These are phyloP conservation scores for Kluyveromyces siamensis DNA, from an alignment of 805 yeast species.

Conservation along the genomic window DNA sequence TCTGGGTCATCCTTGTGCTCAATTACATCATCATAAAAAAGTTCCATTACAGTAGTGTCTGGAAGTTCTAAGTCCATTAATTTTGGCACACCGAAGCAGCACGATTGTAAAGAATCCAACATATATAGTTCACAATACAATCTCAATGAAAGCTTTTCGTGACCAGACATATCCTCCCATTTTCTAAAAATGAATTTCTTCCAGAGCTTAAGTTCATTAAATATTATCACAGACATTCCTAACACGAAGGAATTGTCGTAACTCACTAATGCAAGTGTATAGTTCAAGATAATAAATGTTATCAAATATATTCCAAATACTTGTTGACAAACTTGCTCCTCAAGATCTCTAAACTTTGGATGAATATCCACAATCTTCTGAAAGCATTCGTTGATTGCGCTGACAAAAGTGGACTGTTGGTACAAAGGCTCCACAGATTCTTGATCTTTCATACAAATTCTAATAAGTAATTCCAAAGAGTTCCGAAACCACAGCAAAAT, in stretches of 20 bases:
- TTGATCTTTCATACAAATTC: constrained; percentile 17
- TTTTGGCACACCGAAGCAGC: constrained; percentile 42
- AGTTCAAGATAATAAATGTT: constrained; percentile 40
- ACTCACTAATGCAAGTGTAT: constrained; percentile 50
- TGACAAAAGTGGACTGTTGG: constrained; percentile 18
- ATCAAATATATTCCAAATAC: constrained; percentile 29
- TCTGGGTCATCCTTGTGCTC: background rate
- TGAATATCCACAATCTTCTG: constrained; percentile 25
- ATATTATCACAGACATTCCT: constrained; percentile 42
- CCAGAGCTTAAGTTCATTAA: constrained; percentile 48
- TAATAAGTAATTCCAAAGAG: constrained; percentile 24
- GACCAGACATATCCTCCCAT: constrained; percentile 1
- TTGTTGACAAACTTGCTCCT: constrained; percentile 22
- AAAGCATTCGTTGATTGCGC: constrained; percentile 26
- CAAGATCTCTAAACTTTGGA: constrained; percentile 23
- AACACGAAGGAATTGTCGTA: constrained; percentile 50
- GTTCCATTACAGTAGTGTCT: constrained; percentile 11
- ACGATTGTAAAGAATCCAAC: constrained; percentile 43
- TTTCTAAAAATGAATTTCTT: constrained; percentile 28
- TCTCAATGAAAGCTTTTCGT: constrained; percentile 13
- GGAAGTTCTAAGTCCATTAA: constrained; percentile 22
- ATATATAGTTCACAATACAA: constrained; percentile 40
- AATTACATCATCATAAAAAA: constrained; percentile 2
- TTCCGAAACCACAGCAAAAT: constrained; percentile 27
- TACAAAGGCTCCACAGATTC: constrained; percentile 13